Conservation (phyloP, 306 rosid genomes). For the Vigna mungo region DNA sequence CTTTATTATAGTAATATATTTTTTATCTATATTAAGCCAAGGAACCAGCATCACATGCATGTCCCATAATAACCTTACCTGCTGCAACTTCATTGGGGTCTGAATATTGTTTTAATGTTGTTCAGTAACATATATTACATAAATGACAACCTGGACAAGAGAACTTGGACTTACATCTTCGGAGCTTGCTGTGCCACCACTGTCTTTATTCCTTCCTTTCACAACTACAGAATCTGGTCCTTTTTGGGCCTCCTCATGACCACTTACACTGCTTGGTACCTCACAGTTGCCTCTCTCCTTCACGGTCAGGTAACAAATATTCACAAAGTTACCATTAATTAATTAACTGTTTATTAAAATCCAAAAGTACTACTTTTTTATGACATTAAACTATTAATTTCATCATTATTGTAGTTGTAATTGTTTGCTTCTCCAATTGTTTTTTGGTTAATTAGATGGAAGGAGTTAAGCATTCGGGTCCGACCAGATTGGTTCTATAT, state of each 20-base stretch:
- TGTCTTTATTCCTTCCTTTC: slow-evolving; percentile 95
- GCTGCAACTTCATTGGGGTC: slow-evolving; percentile 37
- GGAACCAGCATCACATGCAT: slow-evolving; percentile 48
- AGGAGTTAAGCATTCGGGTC: slow-evolving; percentile 96
- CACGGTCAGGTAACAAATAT: slow-evolving; percentile 80
- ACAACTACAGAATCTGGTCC: slow-evolving; percentile 97
- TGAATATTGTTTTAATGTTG: slow-evolving; percentile 23
- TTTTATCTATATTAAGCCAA: neutral
- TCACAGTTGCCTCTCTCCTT: slow-evolving; percentile 80
- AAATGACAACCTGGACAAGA: slow-evolving; percentile 96
- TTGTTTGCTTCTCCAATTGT: neutral
- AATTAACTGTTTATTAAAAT: neutral
- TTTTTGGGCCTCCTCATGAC: slow-evolving; percentile 96
- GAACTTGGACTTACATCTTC: slow-evolving; percentile 98
- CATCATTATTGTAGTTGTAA: neutral
- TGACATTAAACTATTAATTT: neutral
- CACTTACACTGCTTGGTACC: slow-evolving; percentile 99
- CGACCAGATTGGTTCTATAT: slow-evolving; percentile 83
- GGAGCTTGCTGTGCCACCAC: slow-evolving; percentile 99
- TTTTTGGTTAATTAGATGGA: slow-evolving; percentile 60
- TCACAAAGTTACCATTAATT: neutral
- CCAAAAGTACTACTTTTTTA: neutral
- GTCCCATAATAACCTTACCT: slow-evolving; percentile 33
- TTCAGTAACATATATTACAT: slow-evolving; percentile 97
- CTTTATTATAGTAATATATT: neutral